Conservation (phyloP, 192 early-diverging fungal genomes). For the Entophlyctis luteolus region DNA sequence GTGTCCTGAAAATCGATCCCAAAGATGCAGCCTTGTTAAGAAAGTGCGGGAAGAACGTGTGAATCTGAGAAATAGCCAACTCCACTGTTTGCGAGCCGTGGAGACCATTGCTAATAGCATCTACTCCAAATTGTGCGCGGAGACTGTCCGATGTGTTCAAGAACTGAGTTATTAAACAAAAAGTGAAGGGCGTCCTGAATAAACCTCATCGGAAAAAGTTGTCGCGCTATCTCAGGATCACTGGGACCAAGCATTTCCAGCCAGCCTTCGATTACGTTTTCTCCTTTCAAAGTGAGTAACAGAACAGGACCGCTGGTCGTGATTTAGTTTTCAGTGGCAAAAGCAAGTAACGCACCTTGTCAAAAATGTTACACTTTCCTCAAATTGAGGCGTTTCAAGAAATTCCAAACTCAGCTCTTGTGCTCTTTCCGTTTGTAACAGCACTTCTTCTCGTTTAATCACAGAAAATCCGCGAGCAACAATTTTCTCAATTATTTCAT, state of each 20-base stretch:
- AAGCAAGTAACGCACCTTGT: conserved; percentile 25
- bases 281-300: conserved; percentile 48
- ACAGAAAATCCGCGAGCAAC: conserved; percentile 45
- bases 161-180: background rate
- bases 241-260: conserved; percentile 51
- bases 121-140: conserved; percentile 52
- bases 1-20: conserved; percentile 18
- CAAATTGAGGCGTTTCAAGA: conserved; percentile 36
- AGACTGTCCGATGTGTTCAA: conserved; percentile 28
- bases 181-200: conserved; percentile 1
- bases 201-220: conserved; percentile 37
- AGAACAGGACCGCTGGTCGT: conserved; percentile 35
- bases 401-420: conserved; percentile 38
- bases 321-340: background rate
- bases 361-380: conserved; percentile 38
- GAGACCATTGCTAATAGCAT: conserved; percentile 47
- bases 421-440: conserved; percentile 35
- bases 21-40: conserved; percentile 1
- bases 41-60: conserved; percentile 43
- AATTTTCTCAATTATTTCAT: conserved; percentile 51
- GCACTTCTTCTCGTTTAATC: conserved; percentile 46
- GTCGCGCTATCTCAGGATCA: conserved; percentile 43
- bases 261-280: conserved; percentile 49
- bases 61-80: conserved; percentile 48
- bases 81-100: conserved; percentile 49